Conservation (phyloP, 2,329 filamentous ascomycete genomes). For the Diaporthe destruens region DNA sequence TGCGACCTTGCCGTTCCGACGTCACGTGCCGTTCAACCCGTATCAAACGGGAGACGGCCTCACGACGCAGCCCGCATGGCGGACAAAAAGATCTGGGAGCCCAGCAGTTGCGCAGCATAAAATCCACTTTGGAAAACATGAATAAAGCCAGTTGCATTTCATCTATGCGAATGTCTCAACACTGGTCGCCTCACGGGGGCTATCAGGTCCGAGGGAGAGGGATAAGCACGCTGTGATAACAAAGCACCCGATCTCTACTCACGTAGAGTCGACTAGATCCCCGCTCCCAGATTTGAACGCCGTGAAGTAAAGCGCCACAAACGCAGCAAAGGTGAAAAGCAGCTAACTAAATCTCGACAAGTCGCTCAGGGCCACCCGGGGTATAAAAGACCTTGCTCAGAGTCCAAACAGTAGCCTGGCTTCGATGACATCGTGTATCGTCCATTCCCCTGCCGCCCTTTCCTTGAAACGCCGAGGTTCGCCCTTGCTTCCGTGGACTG, state of each 20-base stretch:
- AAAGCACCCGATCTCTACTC: background rate
- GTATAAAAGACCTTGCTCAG: slow-evolving; percentile 40
- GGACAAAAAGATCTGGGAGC: background rate
- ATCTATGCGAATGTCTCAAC: background rate
- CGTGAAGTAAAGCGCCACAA: background rate
- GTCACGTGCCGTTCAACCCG: background rate
- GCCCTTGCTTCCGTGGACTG: slow-evolving; percentile 1
- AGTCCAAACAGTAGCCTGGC: slow-evolving; percentile 30
- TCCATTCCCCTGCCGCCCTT: slow-evolving; percentile 22
- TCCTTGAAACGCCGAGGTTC: slow-evolving; percentile 31
- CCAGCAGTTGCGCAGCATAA: background rate
- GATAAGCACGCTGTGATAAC: background rate
- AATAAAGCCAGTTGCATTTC: background rate
- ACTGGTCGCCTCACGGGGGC: background rate
- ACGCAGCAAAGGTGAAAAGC: background rate
- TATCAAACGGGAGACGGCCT: no score
- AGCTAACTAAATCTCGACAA: slow-evolving; percentile 1
- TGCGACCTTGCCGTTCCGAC: slow-evolving; percentile 3
- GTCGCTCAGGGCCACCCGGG: slow-evolving; percentile 34
- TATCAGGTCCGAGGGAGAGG: background rate
- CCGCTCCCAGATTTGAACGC: background rate
- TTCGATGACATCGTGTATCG: slow-evolving; percentile 36
- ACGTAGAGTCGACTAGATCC: background rate
- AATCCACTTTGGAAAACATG: background rate
- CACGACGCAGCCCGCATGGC: background rate